Evolutionary conservation across 2,329 filamentous ascomycete genomes (phyloP), one percentile per base, ranked within the genome.

Genomic region (Mycosphaerella sp.): DNA sequence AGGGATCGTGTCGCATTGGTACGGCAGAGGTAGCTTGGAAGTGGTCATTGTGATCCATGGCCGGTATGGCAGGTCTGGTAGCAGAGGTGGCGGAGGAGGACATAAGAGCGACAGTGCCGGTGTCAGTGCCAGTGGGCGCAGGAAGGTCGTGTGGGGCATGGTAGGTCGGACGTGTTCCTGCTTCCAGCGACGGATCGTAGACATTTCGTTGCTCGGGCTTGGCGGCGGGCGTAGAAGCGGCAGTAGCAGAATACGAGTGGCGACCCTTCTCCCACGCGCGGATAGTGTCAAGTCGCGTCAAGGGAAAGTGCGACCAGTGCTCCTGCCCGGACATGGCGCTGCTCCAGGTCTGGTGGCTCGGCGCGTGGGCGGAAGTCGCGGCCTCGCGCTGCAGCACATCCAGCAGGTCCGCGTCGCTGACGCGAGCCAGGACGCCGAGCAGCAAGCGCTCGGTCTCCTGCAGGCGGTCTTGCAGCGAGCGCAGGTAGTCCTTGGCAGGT

Each of bases 401-500:
- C 16, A 46, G 18, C 10, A 59, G 36, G 2, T 52, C 49, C 17
- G 43, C 44, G 32, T 60, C 56, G 3, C 52, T 47, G 3, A 55
- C 49, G 12, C 55, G 50, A 13, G 44, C 34, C 3, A 60, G 43
- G 2, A 55, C 30, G 8, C 45, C 54, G 3, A 60, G 50, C 2
- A 60, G 44, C 9, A 58, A 42, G 37, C 43, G 45, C 43, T 60
- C 58, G 0, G 54, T 60, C 37, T 60, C 56, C 49, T 60, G 58
- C 1, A 60, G 54, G 4, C 58, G 52, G 27, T 60, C 58, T 41
- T 60, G 58, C 21, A 60, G 34, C n/a, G 56, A 56, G 43, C 58
- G 47, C 5, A 60, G 43, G 25, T 60, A 58, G 43, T 60, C 58
- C 43, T 60, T 60, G 12, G 58, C 58, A 12, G 58, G 58, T 34